Evolutionary conservation across 2,329 filamentous ascomycete genomes (phyloP).

Genomic region (Aspergillus ochraceoroseus): DNA sequence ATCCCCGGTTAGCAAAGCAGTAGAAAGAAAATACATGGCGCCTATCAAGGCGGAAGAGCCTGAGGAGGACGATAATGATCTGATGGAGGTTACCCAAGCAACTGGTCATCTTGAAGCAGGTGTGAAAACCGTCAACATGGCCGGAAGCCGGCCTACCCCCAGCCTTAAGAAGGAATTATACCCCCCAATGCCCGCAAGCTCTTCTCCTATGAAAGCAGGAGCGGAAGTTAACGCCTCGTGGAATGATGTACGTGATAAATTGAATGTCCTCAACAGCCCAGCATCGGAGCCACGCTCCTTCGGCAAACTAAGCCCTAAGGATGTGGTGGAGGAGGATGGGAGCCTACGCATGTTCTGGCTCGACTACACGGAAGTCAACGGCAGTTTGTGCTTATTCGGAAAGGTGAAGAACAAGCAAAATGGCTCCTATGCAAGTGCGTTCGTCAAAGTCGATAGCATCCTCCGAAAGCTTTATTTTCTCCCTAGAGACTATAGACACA

Average conservation of each 20-base stretch:
- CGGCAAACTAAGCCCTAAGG: constrained; percentile 75
- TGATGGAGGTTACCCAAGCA: constrained; percentile 80
- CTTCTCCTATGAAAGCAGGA: constrained; percentile 64
- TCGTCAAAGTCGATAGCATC: constrained; percentile 93
- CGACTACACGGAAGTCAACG: constrained; percentile 89
- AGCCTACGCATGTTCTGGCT: constrained; percentile 94
- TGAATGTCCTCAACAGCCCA: constrained; percentile 79
- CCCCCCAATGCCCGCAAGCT: constrained; percentile 67
- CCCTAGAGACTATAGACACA: constrained; percentile 62
- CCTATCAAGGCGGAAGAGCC: constrained; percentile 58
- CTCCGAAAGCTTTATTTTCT: constrained; percentile 89
- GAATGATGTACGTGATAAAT: constrained; percentile 77
- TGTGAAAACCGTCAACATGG: constrained; percentile 72
- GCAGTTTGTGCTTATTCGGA: constrained; percentile 87
- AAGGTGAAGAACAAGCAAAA: constrained; percentile 90
- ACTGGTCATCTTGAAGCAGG: constrained; percentile 60
- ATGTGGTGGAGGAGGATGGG: constrained; percentile 90
- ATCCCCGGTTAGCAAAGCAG: constrained; percentile 75
- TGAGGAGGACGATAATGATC: constrained; percentile 70
- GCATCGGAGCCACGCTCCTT: constrained; percentile 56
- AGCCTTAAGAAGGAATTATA: constrained; percentile 66
- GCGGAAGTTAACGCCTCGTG: constrained; percentile 73
- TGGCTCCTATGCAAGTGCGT: constrained; percentile 77
- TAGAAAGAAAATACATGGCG: constrained; percentile 62
- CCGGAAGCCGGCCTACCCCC: constrained; percentile 70